A percentile compares a stretch with the other conserved stretches of the same genome.
Evolutionary conservation across 116 monocot genomes (phyloP).

Genomic region (Iris pallida): DNA sequence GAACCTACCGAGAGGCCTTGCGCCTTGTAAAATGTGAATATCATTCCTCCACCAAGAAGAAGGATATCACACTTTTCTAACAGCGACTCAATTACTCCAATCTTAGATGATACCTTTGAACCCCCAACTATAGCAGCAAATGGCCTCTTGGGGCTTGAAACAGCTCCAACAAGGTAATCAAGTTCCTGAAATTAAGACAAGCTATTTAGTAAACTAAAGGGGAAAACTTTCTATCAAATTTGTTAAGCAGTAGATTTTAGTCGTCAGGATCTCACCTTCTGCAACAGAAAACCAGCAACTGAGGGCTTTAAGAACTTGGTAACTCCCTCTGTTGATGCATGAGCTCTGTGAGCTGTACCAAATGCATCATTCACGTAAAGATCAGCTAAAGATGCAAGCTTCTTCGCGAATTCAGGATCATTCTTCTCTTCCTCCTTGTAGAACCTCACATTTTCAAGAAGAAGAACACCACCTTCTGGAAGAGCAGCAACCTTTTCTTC

Average conservation of each 20-base stretch:
- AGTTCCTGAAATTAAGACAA: conserved; percentile 43
- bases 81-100: conserved; percentile 49
- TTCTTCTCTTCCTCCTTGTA: conserved; percentile 56
- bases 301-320: conserved; percentile 48
- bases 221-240: not conserved
- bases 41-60: conserved; percentile 60
- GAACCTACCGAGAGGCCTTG: conserved; percentile 51
- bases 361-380: conserved; percentile 60
- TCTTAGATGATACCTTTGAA: conserved; percentile 54
- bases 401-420: conserved; percentile 51
- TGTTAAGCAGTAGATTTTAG: no score
- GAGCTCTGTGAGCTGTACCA: conserved; percentile 54
- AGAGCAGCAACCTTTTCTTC: conserved; percentile 42
- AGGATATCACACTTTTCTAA: conserved; percentile 48
- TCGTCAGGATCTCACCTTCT: conserved; percentile 25
- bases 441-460: conserved; percentile 55
- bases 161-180: conserved; percentile 71
- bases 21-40: conserved; percentile 58
- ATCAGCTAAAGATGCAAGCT: conserved; percentile 43
- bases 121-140: conserved; percentile 74
- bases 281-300: conserved; percentile 52
- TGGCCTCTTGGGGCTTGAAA: conserved; percentile 59
- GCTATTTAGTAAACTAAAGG: not conserved
- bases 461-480: conserved; percentile 43
- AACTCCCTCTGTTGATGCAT: conserved; percentile 61